These are phyloP conservation scores for Quillaja saponaria DNA, from an alignment of 306 rosid genomes.

Conservation along the genomic window DNA sequence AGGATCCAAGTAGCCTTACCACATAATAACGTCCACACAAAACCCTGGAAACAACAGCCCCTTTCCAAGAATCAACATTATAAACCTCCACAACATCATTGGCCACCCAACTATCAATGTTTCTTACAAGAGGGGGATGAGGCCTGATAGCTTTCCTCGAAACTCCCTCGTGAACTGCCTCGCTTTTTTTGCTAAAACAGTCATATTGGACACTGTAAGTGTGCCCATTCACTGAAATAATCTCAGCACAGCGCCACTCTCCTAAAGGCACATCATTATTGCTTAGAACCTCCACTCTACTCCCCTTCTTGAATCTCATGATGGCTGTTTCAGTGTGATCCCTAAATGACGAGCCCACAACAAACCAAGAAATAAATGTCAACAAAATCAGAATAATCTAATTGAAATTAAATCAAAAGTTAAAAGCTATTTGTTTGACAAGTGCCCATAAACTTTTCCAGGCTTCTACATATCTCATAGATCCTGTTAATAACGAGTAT, in stretches of 20 bases:
- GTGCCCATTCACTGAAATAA: constrained; percentile 65
- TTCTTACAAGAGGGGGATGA: constrained; percentile 48
- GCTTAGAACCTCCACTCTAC: constrained; percentile 70
- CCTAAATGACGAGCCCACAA: constrained; percentile 33
- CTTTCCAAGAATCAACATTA: constrained; percentile 63
- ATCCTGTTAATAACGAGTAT: no score
- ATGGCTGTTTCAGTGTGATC: constrained; percentile 18
- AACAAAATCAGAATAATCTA: constrained; percentile 12
- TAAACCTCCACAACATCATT: constrained; percentile 71
- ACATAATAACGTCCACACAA: constrained; percentile 41
- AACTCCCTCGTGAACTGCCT: constrained; percentile 51
- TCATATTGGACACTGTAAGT: constrained; percentile 54
- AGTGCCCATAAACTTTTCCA: not conserved
- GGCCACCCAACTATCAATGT: constrained; percentile 42
- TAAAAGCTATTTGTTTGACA: not conserved
- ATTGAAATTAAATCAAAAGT: not conserved
- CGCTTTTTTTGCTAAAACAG: constrained; percentile 25
- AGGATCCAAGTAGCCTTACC: constrained; percentile 63
- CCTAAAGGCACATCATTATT: constrained; percentile 40
- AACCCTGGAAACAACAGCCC: constrained; percentile 45
- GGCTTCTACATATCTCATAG: no score
- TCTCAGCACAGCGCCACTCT: constrained; percentile 69
- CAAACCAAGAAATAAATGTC: constrained; percentile 10
- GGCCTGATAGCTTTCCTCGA: constrained; percentile 70
- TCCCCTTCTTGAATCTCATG: constrained; percentile 70